Percentiles rank a stretch among this genome's conserved stretches.
Conservation (phyloP, 1,284 basidiomycete species). For the Boletellus deceptivus region DNA sequence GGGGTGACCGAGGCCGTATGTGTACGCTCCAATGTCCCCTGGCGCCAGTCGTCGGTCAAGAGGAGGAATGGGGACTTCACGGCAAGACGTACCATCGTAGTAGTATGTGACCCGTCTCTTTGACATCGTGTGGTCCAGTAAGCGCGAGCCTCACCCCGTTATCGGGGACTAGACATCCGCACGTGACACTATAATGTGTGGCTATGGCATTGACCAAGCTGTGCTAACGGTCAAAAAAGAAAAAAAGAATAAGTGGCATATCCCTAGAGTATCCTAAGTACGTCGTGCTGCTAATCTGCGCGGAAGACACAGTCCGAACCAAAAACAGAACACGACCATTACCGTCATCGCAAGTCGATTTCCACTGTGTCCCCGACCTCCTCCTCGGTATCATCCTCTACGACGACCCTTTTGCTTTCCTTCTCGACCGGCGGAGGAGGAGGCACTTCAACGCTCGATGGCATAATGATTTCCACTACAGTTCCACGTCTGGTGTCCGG, state of each 20-base stretch:
- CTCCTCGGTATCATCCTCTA: slow-evolving; percentile 54
- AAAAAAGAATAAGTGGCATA: slow-evolving; percentile 11
- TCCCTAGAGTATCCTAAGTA: slow-evolving; percentile 8
- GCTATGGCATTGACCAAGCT: slow-evolving; percentile 3
- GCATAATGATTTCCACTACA: slow-evolving; percentile 43
- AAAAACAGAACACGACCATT: background rate
- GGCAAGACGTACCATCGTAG: slow-evolving; percentile 48
- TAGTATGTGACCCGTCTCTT: slow-evolving; percentile 61
- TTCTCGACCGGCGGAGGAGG: slow-evolving; percentile 76
- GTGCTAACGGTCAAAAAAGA: background rate
- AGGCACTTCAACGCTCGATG: slow-evolving; percentile 68
- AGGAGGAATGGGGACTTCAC: background rate
- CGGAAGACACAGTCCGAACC: background rate
- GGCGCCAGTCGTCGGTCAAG: slow-evolving; percentile 28
- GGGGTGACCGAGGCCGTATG: slow-evolving; percentile 85
- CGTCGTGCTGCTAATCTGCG: background rate
- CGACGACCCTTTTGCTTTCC: slow-evolving; percentile 43
- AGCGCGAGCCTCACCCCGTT: background rate
- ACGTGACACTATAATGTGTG: slow-evolving; percentile 18
- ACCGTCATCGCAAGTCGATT: slow-evolving; percentile 35
- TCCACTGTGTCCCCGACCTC: slow-evolving; percentile 77
- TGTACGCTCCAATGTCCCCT: slow-evolving; percentile 79
- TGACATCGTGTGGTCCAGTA: slow-evolving; percentile 39
- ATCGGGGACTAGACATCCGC: background rate
- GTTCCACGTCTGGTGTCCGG: slow-evolving; percentile 23